A percentile compares a stretch with the other conserved stretches of the same genome.
phyloP scores from a whole-genome alignment of 2,329 filamentous ascomycete genomes.

The Acrocalymma vagum region DNA sequence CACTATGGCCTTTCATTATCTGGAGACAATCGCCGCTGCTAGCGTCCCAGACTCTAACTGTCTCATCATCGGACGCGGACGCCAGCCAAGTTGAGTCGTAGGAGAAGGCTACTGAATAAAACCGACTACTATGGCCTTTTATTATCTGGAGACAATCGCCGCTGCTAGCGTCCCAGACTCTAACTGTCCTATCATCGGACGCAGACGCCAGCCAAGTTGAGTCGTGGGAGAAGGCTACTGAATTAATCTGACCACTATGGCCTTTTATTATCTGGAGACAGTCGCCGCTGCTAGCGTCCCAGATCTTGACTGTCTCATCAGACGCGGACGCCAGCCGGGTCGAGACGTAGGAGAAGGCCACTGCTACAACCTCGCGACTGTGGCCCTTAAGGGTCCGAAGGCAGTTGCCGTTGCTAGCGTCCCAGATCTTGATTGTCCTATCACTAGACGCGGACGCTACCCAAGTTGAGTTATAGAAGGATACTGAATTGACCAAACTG shows the following conservation, averaged over 20 bases:
- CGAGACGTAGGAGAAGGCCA: conserved; percentile 28
- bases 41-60: too few species aligned
- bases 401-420: conserved; percentile 78
- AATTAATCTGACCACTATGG: conserved; percentile 16
- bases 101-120: too few species aligned
- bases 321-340: conserved; percentile 20
- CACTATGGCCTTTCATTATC: too few species aligned
- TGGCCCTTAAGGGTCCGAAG: conserved; percentile 86
- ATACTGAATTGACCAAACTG: too few species aligned
- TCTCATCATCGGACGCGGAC: too few species aligned
- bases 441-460: conserved; percentile 2
- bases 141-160: too few species aligned
- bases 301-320: conserved; percentile 7
- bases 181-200: conserved; percentile 22
- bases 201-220: conserved; percentile 22
- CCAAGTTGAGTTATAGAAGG: too few species aligned
- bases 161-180: conserved; percentile 25
- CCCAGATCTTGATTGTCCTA: conserved; percentile 83
- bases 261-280: conserved; percentile 17
- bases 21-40: too few species aligned
- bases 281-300: conserved; percentile 14
- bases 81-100: too few species aligned
- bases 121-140: too few species aligned
- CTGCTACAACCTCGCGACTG: conserved; percentile 19
- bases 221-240: conserved; percentile 27